These are phyloP conservation scores for Aspergillus pseudoviridinutans DNA, from an alignment of 2,329 filamentous ascomycete species.

Conservation along the genomic window DNA sequence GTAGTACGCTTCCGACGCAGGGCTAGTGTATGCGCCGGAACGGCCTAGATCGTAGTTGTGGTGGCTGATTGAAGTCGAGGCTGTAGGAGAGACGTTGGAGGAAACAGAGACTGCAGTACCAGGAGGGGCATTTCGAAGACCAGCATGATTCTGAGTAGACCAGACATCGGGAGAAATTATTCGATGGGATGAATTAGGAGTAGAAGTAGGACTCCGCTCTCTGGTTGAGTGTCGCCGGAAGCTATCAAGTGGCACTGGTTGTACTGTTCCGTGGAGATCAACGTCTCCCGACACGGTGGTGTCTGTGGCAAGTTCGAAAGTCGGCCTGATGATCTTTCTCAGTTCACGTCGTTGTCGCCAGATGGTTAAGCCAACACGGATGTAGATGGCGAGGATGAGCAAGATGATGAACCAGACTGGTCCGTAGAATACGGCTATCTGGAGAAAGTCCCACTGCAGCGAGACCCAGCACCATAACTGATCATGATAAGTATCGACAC, in stretches of 20 bases:
- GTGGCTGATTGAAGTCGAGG: too few relatives aligned
- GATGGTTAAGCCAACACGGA: constrained; percentile 15
- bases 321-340: background rate
- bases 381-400: constrained; percentile 15
- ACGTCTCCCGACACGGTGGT: background rate
- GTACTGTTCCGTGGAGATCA: background rate
- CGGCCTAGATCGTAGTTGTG: too few relatives aligned
- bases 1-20: background rate
- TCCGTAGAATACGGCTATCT: constrained; percentile 66
- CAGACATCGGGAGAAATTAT: too few relatives aligned
- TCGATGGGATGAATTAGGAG: too few relatives aligned
- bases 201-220: background rate
- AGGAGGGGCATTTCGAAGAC: too few relatives aligned
- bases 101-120: too few relatives aligned
- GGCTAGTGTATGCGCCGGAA: too few relatives aligned
- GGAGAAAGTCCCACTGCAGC: constrained; percentile 61
- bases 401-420: constrained; percentile 26
- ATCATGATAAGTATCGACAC: background rate
- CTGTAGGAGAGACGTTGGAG: too few relatives aligned
- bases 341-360: background rate
- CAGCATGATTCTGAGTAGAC: too few relatives aligned
- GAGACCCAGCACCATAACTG: constrained; percentile 68
- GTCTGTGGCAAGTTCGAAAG: background rate
- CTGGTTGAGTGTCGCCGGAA: background rate
- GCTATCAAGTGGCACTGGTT: background rate